Evolutionary conservation across 345 rosid genomes (phyloP), one percentile per base, ranked within the genome.

Genomic region (Eucalyptus virginea): DNA sequence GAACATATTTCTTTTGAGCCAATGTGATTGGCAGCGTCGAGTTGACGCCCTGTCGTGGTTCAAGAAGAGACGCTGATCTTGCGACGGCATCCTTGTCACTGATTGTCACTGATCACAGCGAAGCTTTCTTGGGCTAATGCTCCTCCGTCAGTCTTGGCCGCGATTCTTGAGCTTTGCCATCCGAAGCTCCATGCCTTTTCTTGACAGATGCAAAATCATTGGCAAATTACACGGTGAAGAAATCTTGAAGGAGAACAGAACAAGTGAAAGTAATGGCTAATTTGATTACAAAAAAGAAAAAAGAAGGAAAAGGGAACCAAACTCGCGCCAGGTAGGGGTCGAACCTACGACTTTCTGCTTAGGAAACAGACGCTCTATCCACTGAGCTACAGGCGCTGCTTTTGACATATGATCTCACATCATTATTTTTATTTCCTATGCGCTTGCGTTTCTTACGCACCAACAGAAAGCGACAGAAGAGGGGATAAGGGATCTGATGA

Each of bases 321-420:
- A 5, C 28, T 40, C 96, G 97, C 96, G 96, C 96, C 99, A 94
- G 98, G 94, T 94, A 94, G 97, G 96, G 97, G 95, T 96, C 96
- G 97, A 97, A 95, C 97, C 98, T 95, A 94, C 94, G 97, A 90
- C 98, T 92, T 96, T 98, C 98, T 95, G 98, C 98, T 97, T 97
- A 96, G 96, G 99, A 98, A 96, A 96, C 99, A 96, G 98, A 95
- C 98, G 96, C 98, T 96, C 98, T 97, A 97, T 96, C 97, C 98
- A 97, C 97, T 95, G 97, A 98, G 98, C 99, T 96, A 96, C 97
- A 93, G 94, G 97, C 95, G 99, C 99, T 87, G 40, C n/a, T 32
- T 6, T 18, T 1, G 85, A 11, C 1, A 3, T 0, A 1, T 3
- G 5, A 11, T 19, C 2, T 21, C 47, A 6, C 15, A 19, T 1